Evolutionary conservation across 1,139 yeast species (phyloP).

Genomic region (Hemisphaericaspora xylanilytica): DNA sequence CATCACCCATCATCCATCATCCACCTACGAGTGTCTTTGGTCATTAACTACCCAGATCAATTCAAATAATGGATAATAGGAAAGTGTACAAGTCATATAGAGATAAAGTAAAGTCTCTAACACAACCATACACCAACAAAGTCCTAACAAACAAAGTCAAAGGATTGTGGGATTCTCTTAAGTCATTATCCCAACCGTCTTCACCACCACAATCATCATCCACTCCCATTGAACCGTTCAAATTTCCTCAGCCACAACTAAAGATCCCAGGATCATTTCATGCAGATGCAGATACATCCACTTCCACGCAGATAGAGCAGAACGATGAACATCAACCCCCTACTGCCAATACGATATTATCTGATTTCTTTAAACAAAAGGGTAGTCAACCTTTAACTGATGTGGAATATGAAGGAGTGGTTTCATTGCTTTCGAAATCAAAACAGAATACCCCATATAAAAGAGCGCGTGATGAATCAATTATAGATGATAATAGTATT

Average conservation of each 20-base stretch:
- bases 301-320: slow-evolving; percentile 1
- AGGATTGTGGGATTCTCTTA: slow-evolving; percentile 22
- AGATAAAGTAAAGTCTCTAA: slow-evolving; percentile 21
- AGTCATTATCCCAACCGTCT: slow-evolving; percentile 9
- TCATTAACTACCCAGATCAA: not conserved
- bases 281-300: slow-evolving; percentile 1
- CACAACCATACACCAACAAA: slow-evolving; percentile 15
- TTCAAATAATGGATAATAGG: slow-evolving; percentile 40
- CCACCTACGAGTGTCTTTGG: not conserved
- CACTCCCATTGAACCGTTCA: slow-evolving; percentile 6
- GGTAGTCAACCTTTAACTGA: slow-evolving; percentile 76
- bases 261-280: slow-evolving; percentile 13
- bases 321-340: slow-evolving; percentile 1
- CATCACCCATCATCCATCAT: not conserved
- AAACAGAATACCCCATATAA: slow-evolving; percentile 15
- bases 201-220: slow-evolving; percentile 5
- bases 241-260: slow-evolving; percentile 7
- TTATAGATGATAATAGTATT: slow-evolving; percentile 1
- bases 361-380: slow-evolving; percentile 69
- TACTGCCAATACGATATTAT: slow-evolving; percentile 55
- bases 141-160: slow-evolving; percentile 35
- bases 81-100: slow-evolving; percentile 33
- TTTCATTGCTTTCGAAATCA: slow-evolving; percentile 48
- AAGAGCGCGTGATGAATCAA: slow-evolving; percentile 1
- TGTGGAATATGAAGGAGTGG: slow-evolving; percentile 81